These are phyloP conservation scores for Fusarium miscanthi DNA, from an alignment of 2,329 filamentous ascomycete genomes.

Conservation along the genomic window DNA sequence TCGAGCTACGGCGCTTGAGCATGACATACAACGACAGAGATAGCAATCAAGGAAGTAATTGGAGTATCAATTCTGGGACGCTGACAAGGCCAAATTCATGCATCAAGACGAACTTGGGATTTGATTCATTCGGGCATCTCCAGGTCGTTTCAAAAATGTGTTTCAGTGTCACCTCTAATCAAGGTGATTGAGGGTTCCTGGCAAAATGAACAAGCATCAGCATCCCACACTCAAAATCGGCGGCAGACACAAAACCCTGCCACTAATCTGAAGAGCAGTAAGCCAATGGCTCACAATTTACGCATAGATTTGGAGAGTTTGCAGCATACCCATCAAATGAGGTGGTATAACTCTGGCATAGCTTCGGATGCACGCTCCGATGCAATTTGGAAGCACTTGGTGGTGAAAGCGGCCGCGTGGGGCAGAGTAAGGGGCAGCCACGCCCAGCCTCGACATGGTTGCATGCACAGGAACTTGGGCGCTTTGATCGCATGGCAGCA, in stretches of 20 bases:
- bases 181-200: slow-evolving; percentile 8
- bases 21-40: slow-evolving; percentile 12
- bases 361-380: slow-evolving; percentile 29
- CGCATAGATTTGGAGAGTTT: background rate
- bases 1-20: background rate
- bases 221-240: slow-evolving; percentile 27
- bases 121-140: slow-evolving; percentile 20
- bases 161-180: slow-evolving; percentile 37
- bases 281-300: background rate
- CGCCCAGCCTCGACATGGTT: slow-evolving; percentile 32
- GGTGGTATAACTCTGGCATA: slow-evolving; percentile 12
- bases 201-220: slow-evolving; percentile 33
- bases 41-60: slow-evolving; percentile 3
- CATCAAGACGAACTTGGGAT: slow-evolving; percentile 11
- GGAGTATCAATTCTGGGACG: slow-evolving; percentile 1
- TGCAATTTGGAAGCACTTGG: slow-evolving; percentile 22
- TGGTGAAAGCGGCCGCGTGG: slow-evolving; percentile 32
- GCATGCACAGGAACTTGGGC: slow-evolving; percentile 33
- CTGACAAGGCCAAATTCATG: slow-evolving; percentile 18
- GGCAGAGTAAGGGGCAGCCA: slow-evolving; percentile 35
- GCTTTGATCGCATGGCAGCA: slow-evolving; percentile 47
- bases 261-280: slow-evolving; percentile 1
- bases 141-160: slow-evolving; percentile 42
- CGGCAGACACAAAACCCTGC: background rate
- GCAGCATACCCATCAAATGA: slow-evolving; percentile 9